These are phyloP conservation scores for Trypanosoma grayi DNA, from an alignment of 208 protist species.

Conservation along the genomic window DNA sequence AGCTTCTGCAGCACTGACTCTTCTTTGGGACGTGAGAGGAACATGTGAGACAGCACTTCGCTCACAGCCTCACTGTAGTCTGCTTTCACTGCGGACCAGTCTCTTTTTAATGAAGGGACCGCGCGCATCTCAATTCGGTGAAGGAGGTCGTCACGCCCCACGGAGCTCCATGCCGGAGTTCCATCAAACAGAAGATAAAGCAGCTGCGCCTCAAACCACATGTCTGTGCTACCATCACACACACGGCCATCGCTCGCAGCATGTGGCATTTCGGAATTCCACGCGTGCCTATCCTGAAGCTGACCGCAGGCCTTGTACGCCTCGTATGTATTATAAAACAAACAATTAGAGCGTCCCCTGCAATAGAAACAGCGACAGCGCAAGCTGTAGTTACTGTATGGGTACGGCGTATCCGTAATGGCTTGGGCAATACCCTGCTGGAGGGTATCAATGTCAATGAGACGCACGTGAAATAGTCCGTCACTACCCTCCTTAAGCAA, in stretches of 20 bases:
- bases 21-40: constrained; percentile 4
- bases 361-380: constrained; percentile 21
- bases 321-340: constrained; percentile 21
- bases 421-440: background rate
- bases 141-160: background rate
- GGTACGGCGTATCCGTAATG: background rate
- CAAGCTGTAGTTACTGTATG: constrained; percentile 10
- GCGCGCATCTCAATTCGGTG: background rate
- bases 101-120: background rate
- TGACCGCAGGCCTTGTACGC: constrained; percentile 19
- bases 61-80: background rate
- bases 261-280: background rate
- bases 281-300: background rate
- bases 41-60: constrained; percentile 6
- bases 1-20: background rate
- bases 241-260: background rate
- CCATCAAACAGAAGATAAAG: constrained; percentile 10
- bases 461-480: constrained; percentile 3
- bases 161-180: background rate
- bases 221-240: constrained; percentile 21
- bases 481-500: constrained; percentile 1
- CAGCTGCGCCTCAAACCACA: constrained; percentile 24
- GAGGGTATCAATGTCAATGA: constrained; percentile 28
- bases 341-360: constrained; percentile 16
- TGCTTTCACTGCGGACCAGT: background rate